Percentiles rank a stretch among this genome's conserved stretches.
phyloP scores from a whole-genome alignment of 352 stramenopile genomes.

The Phytophthora agathidicida region DNA sequence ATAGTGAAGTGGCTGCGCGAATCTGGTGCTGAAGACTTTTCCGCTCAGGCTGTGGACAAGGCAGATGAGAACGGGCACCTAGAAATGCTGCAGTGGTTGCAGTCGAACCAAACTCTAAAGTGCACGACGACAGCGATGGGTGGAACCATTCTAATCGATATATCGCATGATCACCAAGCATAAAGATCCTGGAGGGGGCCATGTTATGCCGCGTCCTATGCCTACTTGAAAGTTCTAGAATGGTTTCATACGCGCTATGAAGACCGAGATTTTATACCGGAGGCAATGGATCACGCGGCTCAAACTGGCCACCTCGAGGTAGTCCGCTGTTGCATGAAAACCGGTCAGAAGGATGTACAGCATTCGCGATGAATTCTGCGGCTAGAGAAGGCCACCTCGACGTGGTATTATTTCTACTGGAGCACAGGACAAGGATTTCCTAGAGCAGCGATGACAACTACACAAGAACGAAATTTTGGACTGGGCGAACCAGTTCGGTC shows the following conservation, averaged over 20 bases:
- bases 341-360: background rate
- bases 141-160: background rate
- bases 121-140: background rate
- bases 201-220: background rate
- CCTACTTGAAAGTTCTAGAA: background rate
- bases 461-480: no score
- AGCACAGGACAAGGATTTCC: background rate
- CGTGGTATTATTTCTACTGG: background rate
- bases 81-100: slow-evolving; percentile 2
- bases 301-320: background rate
- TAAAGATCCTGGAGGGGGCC: background rate
- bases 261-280: background rate
- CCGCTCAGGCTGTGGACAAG: background rate
- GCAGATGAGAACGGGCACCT: slow-evolving; percentile 2
- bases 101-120: background rate
- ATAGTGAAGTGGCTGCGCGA: background rate
- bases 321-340: slow-evolving; percentile 2
- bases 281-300: background rate
- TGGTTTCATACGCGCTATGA: background rate
- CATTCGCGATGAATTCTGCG: background rate
- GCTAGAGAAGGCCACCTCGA: background rate
- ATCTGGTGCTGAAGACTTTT: background rate
- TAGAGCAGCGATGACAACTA: no score
- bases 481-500: no score
- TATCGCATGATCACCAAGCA: background rate